Evolutionary conservation across 2,329 filamentous ascomycete genomes (phyloP), one percentile per base, ranked within the genome.

Genomic region (Aspergillus ibericus): DNA sequence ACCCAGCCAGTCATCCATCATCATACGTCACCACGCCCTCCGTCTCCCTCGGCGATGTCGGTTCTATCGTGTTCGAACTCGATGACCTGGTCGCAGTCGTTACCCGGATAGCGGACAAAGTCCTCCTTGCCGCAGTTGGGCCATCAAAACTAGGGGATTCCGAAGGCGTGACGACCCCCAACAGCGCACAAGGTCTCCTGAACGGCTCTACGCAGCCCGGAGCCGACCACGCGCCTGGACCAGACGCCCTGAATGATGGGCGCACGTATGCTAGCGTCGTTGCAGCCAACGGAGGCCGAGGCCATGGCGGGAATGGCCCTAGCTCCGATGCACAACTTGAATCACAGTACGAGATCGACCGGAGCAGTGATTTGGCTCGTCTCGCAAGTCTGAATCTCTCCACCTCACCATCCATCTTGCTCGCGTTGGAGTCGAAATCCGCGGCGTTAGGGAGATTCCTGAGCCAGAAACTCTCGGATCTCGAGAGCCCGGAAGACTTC

Each of bases 401-500:
- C 5, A 68, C 76, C 1, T 72, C 73, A 1, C 75, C 76, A 0
- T 63, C 73, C 1, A 76, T 77, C 3, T 64, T 78, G 5, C 64
- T 78, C 10, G 76, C 76, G 1, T 57, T 78, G 10, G 76, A 78
- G 56, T 77, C 76, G 7, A 78, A 78, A 60, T 77, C 74, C 20
- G 76, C 75, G 1, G 76, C 76, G 4, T 56, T 78, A 42, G 76
- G 73, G 6, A 68, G 70, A 10, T 78, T 78, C 52, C 66, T 78
- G 12, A 67, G 74, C 10, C 72, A 76, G 53, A 78, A 78, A 52
- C 49, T 78, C 22, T 63, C 70, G 50, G 76, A 77, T 59, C 61
- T 78, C 18, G 75, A 76, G 59, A 75, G 73, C 46, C 76, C 76
- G 0, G 76, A 78, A 35, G 76, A 78, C 59, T 78, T 78, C 53